Base-by-base conservation (phyloP, 257 asterid genomes). In the Prunella vulgaris region DNA sequence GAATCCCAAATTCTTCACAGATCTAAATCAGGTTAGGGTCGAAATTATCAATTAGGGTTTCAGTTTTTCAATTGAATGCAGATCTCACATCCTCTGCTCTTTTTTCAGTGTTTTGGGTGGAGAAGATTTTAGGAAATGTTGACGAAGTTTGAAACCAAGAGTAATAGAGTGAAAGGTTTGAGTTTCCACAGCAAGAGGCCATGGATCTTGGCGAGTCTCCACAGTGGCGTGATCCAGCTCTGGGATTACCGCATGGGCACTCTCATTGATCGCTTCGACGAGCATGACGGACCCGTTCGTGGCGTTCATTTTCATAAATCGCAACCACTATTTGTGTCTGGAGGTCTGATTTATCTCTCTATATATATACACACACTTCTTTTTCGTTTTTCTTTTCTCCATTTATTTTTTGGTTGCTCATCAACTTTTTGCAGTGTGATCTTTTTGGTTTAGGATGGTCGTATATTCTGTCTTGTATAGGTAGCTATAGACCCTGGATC, bases 171-270 rank as follows among this genome's bases (percentile, higher is more conserved):
- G 76, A 94, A 94, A 72, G 99, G 99, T 0, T 68, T 94, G 84
- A 91, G 97, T 71, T 94, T 94, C 73, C 99, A 94, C 33, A 80
- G 85, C 87, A 94, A 85, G 87, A 75, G 99, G 69, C 97, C 99
- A 78, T 91, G 99, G 99, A 94, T 94, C 97, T 72, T 91, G 85
- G 97, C 97, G 68, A 91, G 97, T 80, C 95, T 94, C 33, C 99
- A 91, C 88, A 91, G 97, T 73, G 97, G 97, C 68, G 99, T 91
- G 77, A 86, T 94, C 87, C 99, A 94, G 88, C 86, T 94, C 17
- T 94, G 97, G 99, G 99, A 94, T 64, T 91, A 94, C 46, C 96
- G 99, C 37, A 94, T 94, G 97, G 99, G 97, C 74, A 94, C 99
- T 7, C 95, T 94, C 72, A 94, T 94, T 40, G 99, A 94, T 80